These are phyloP conservation scores for Candida patagonica DNA, from an alignment of 805 yeast genomes.

Conservation along the genomic window DNA sequence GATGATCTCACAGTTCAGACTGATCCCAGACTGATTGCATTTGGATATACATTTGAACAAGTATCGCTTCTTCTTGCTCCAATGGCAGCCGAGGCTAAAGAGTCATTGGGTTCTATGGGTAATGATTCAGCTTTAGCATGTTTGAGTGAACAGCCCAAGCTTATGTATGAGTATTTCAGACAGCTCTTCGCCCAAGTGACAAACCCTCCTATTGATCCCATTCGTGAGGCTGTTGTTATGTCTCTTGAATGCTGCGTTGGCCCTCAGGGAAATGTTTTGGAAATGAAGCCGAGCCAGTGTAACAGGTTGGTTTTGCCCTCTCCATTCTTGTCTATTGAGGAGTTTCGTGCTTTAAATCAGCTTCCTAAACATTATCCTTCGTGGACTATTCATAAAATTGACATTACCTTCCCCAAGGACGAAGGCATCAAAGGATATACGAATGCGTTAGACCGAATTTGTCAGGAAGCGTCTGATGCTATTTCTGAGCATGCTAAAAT, in stretches of 20 bases:
- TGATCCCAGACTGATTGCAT: constrained; percentile 77
- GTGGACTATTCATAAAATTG: constrained; percentile 78
- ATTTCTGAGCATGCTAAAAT: constrained; percentile 68
- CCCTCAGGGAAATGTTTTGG: constrained; percentile 94
- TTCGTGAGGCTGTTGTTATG: constrained; percentile 94
- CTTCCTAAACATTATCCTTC: constrained; percentile 70
- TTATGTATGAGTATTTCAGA: constrained; percentile 88
- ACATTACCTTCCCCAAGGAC: constrained; percentile 74
- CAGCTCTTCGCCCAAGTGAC: constrained; percentile 97
- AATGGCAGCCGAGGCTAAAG: constrained; percentile 88
- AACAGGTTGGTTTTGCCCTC: constrained; percentile 74
- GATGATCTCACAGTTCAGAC: constrained; percentile 45
- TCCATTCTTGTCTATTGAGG: constrained; percentile 68
- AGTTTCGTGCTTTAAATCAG: constrained; percentile 64
- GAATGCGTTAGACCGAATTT: constrained; percentile 74
- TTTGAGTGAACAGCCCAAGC: constrained; percentile 82
- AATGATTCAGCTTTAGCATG: constrained; percentile 95
- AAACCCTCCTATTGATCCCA: constrained; percentile 97
- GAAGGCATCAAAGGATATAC: constrained; percentile 85
- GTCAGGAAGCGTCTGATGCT: constrained; percentile 79
- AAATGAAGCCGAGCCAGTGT: constrained; percentile 88
- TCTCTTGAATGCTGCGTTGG: constrained; percentile 94
- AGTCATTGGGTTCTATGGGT: constrained; percentile 97
- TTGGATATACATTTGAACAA: constrained; percentile 94
- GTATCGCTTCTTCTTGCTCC: constrained; percentile 75